A percentile compares a stretch with the other conserved stretches of the same genome.
Evolutionary conservation across 345 rosid species (phyloP).

Genomic region (Limnanthes douglasii): DNA sequence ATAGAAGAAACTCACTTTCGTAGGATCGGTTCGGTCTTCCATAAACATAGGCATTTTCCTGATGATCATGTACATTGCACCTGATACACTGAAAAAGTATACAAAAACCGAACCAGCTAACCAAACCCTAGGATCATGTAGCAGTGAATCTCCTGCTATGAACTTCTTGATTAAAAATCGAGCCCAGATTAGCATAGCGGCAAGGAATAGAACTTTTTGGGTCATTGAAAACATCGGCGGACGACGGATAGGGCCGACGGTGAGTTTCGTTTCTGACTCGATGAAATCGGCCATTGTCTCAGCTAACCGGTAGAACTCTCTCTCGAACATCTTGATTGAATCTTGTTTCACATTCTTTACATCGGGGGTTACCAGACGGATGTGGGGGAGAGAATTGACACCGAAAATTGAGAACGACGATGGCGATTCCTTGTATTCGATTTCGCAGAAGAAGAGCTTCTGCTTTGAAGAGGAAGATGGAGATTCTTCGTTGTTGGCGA

Average conservation of each 20-base stretch:
- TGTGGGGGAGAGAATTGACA: constrained; percentile 59
- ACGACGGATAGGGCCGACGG: constrained; percentile 34
- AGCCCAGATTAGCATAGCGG: constrained; percentile 17
- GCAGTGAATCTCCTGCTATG: constrained; percentile 31
- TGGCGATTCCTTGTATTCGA: constrained; percentile 52
- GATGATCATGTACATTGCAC: constrained; percentile 60
- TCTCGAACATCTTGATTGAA: constrained; percentile 38
- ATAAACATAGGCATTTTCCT: constrained; percentile 51
- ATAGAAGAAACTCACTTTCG: constrained; percentile 44
- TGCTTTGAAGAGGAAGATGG: too few species aligned
- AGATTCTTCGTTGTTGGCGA: constrained; percentile 35
- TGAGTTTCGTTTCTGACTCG: constrained; percentile 32
- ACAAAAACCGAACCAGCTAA: constrained; percentile 41
- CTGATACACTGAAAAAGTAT: constrained; percentile 70
- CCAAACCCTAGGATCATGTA: constrained; percentile 49
- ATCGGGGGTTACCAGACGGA: constrained; percentile 43
- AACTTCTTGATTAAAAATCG: constrained; percentile 33
- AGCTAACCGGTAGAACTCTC: constrained; percentile 36
- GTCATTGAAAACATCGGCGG: constrained; percentile 44
- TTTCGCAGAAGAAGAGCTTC: constrained; percentile 72
- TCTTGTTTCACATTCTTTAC: constrained; percentile 36
- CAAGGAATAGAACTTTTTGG: constrained; percentile 21
- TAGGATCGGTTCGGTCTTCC: constrained; percentile 29
- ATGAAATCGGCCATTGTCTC: constrained; percentile 68
- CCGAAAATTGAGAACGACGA: constrained; percentile 46